phyloP scores from a whole-genome alignment of 2,329 filamentous ascomycete genomes.

The Colletotrichum lentis region DNA sequence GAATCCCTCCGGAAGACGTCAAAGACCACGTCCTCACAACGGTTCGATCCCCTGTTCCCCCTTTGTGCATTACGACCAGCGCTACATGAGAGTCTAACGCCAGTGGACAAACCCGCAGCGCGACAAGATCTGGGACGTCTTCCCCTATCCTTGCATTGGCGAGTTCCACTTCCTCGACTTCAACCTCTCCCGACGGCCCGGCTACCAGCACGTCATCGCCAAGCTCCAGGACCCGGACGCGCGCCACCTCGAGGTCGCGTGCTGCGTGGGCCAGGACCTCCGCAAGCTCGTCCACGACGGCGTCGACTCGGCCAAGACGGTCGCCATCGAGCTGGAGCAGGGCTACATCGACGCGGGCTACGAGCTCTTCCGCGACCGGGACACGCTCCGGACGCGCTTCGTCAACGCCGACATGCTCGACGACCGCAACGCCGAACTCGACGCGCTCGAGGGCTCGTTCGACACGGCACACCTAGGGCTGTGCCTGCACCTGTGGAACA shows the following conservation, averaged over 20 bases:
- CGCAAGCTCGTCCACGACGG: slow-evolving; percentile 43
- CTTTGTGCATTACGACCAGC: no score
- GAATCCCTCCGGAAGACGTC: slow-evolving; percentile 22
- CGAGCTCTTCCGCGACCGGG: slow-evolving; percentile 43
- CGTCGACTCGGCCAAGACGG: slow-evolving; percentile 38
- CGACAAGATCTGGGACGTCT: slow-evolving; percentile 35
- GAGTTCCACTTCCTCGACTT: slow-evolving; percentile 38
- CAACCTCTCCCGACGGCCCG: slow-evolving; percentile 17
- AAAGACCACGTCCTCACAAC: slow-evolving; percentile 27
- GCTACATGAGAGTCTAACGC: no score
- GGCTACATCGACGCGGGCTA: slow-evolving; percentile 42
- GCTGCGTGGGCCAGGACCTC: slow-evolving; percentile 45
- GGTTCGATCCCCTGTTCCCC: not conserved
- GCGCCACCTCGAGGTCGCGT: slow-evolving; percentile 43
- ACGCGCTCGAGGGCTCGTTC: slow-evolving; percentile 33
- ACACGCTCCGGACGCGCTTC: slow-evolving; percentile 39
- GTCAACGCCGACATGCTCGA: slow-evolving; percentile 40
- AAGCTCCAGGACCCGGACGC: slow-evolving; percentile 33
- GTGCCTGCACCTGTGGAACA: slow-evolving; percentile 42
- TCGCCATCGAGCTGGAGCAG: slow-evolving; percentile 41
- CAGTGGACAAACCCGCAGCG: slow-evolving; percentile 7
- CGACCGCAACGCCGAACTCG: slow-evolving; percentile 36
- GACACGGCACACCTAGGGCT: slow-evolving; percentile 43
- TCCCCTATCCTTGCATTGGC: slow-evolving; percentile 38
- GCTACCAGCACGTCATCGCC: slow-evolving; percentile 37